A percentile compares a stretch with the other conserved stretches of the same genome.
These are phyloP conservation scores for Hemileccinum rubropunctum DNA, from an alignment of 768 basidiomycete genomes.

Conservation along the genomic window DNA sequence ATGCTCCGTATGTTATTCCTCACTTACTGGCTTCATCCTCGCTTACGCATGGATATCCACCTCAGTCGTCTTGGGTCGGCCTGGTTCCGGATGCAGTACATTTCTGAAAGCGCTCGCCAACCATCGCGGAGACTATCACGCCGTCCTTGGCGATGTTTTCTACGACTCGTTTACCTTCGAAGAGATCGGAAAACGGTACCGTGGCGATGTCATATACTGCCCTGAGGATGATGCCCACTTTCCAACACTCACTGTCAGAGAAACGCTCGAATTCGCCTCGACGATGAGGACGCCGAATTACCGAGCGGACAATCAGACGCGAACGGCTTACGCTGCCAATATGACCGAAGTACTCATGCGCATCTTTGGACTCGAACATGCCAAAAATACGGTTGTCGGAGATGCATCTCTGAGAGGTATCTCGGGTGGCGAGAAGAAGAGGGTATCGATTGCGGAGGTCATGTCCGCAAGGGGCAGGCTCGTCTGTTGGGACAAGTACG, in stretches of 20 bases:
- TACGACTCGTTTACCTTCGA: conserved; percentile 46
- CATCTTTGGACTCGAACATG: conserved; percentile 75
- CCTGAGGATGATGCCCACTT: conserved; percentile 84
- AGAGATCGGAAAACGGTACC: conserved; percentile 44
- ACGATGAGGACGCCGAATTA: conserved; percentile 44
- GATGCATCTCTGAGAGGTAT: conserved; percentile 75
- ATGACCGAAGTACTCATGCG: conserved; percentile 52
- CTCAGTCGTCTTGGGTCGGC: conserved; percentile 79
- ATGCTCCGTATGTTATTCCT: conserved; percentile 63
- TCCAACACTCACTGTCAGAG: conserved; percentile 54
- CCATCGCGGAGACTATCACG: conserved; percentile 38
- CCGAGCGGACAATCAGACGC: conserved; percentile 19
- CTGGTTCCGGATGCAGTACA: conserved; percentile 58
- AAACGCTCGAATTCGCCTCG: conserved; percentile 52
- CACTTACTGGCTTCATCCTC: conserved; percentile 1
- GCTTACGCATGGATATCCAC: neutral
- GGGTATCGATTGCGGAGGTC: conserved; percentile 77
- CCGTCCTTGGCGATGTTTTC: conserved; percentile 40
- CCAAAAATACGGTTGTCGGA: conserved; percentile 70
- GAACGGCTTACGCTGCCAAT: conserved; percentile 26
- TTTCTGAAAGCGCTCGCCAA: conserved; percentile 53
- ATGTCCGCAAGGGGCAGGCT: conserved; percentile 61
- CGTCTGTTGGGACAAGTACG: conserved; percentile 77
- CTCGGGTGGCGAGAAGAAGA: conserved; percentile 76
- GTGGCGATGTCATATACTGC: conserved; percentile 46